These are phyloP conservation scores for Lentinula raphanica DNA, from an alignment of 768 basidiomycete genomes.

Conservation along the genomic window DNA sequence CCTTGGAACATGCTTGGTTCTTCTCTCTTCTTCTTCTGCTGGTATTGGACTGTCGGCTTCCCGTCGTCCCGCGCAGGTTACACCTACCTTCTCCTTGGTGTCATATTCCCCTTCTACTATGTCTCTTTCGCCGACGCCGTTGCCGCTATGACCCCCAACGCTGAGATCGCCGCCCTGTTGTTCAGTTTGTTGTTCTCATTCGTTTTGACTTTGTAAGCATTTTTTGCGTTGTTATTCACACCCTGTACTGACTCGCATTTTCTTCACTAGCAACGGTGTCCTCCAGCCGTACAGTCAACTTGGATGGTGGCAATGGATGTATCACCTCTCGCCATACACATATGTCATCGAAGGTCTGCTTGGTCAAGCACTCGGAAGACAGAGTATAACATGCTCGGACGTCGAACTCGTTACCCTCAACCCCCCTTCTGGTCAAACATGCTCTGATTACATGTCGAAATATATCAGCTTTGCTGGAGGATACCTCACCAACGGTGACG, in stretches of 20 bases:
- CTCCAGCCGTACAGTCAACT: constrained; percentile 58
- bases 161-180: constrained; percentile 54
- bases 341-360: constrained; percentile 50
- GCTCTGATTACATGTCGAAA: constrained; percentile 42
- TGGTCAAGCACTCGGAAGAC: constrained; percentile 36
- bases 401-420: constrained; percentile 49
- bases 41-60: constrained; percentile 71
- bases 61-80: constrained; percentile 50
- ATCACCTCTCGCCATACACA: constrained; percentile 45
- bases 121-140: constrained; percentile 58
- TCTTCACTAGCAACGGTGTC: constrained; percentile 48
- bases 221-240: not conserved
- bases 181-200: constrained; percentile 59
- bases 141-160: constrained; percentile 55
- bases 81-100: constrained; percentile 47
- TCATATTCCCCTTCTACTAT: constrained; percentile 57
- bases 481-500: constrained; percentile 50
- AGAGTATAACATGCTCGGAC: constrained; percentile 41
- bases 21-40: constrained; percentile 55
- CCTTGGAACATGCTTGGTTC: constrained; percentile 61
- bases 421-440: constrained; percentile 50
- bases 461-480: constrained; percentile 51
- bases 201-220: constrained; percentile 53
- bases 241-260: not conserved
- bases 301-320: constrained; percentile 76